Percentiles rank a stretch among this genome's conserved stretches.
Conservation (phyloP, 768 basidiomycete genomes). For the Boletus reticuloceps region DNA sequence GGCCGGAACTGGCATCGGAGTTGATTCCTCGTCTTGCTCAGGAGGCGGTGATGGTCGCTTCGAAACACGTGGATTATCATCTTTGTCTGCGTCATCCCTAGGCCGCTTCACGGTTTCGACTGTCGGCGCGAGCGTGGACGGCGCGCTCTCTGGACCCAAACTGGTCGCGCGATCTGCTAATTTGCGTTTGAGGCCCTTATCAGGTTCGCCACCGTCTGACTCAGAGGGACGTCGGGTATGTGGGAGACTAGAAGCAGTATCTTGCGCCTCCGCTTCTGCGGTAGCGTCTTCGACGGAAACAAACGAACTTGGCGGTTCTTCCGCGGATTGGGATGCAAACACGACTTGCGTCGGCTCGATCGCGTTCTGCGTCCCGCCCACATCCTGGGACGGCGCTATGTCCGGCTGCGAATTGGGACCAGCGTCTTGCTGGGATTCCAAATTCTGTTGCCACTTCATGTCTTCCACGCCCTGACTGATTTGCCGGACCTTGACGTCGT, state of each 20-base stretch:
- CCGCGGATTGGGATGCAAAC: slow-evolving; percentile 6
- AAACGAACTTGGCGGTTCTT: slow-evolving; percentile 17
- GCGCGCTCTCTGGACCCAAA: slow-evolving; percentile 44
- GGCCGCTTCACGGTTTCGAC: slow-evolving; percentile 52
- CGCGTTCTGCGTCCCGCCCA: slow-evolving; percentile 7
- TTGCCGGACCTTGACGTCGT: slow-evolving; percentile 76
- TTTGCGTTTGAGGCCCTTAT: slow-evolving; percentile 71
- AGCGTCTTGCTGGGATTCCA: slow-evolving; percentile 12
- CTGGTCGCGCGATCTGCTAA: slow-evolving; percentile 66
- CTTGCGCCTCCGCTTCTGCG: slow-evolving; percentile 31
- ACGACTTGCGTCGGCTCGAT: slow-evolving; percentile 14
- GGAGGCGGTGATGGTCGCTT: slow-evolving; percentile 71
- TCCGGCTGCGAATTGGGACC: slow-evolving; percentile 4
- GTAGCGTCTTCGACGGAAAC: slow-evolving; percentile 18
- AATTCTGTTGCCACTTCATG: slow-evolving; percentile 60
- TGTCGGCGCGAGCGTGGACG: slow-evolving; percentile 20
- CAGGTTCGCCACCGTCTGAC: slow-evolving; percentile 46
- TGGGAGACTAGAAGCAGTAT: slow-evolving; percentile 23
- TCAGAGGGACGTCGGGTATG: slow-evolving; percentile 35
- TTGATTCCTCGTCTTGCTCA: slow-evolving; percentile 36
- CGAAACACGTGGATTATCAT: slow-evolving; percentile 58
- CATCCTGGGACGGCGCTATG: slow-evolving; percentile 3
- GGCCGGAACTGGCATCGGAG: slow-evolving; percentile 1
- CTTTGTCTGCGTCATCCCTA: slow-evolving; percentile 60
- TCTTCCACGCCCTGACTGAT: slow-evolving; percentile 80